Evolutionary conservation across 208 protist genomes (phyloP).

Genomic region (Chromosphaera perkinsii): DNA sequence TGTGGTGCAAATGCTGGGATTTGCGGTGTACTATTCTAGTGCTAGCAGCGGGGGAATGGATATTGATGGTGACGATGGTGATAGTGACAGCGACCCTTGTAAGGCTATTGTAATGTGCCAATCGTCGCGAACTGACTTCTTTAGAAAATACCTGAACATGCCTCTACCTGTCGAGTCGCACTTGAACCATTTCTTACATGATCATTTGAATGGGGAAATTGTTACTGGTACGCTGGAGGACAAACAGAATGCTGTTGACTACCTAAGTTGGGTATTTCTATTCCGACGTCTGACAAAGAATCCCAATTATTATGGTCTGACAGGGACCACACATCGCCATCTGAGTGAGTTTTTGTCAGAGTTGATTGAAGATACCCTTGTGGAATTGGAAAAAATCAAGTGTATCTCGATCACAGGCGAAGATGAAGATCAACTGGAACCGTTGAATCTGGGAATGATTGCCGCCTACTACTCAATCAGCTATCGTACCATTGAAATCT

Average conservation of each 20-base stretch:
- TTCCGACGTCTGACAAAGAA: slow-evolving; percentile 74
- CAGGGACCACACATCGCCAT: slow-evolving; percentile 60
- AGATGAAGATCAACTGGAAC: slow-evolving; percentile 49
- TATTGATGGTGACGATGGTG: too few relatives aligned
- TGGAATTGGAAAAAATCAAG: slow-evolving; percentile 55
- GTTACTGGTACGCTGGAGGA: slow-evolving; percentile 84
- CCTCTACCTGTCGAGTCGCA: slow-evolving; percentile 97
- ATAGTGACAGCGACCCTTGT: too few relatives aligned
- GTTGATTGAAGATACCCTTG: slow-evolving; percentile 68
- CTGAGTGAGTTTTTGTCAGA: slow-evolving; percentile 77
- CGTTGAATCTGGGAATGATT: slow-evolving; percentile 85
- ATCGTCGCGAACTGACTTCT: slow-evolving; percentile 60
- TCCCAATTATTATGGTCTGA: slow-evolving; percentile 80
- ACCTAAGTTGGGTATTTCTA: slow-evolving; percentile 78
- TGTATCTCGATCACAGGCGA: slow-evolving; percentile 60
- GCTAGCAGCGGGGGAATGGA: not conserved
- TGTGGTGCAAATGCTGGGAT: slow-evolving; percentile 93
- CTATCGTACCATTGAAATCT: slow-evolving; percentile 79
- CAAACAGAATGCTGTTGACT: slow-evolving; percentile 78
- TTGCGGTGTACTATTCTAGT: not conserved
- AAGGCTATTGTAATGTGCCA: slow-evolving; percentile 43
- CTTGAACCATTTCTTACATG: slow-evolving; percentile 86
- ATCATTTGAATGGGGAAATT: slow-evolving; percentile 98
- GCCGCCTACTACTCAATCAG: slow-evolving; percentile 97
- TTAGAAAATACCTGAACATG: slow-evolving; percentile 97